Conservation (phyloP, 495 filamentous ascomycete species). For the Xylona heveae region DNA sequence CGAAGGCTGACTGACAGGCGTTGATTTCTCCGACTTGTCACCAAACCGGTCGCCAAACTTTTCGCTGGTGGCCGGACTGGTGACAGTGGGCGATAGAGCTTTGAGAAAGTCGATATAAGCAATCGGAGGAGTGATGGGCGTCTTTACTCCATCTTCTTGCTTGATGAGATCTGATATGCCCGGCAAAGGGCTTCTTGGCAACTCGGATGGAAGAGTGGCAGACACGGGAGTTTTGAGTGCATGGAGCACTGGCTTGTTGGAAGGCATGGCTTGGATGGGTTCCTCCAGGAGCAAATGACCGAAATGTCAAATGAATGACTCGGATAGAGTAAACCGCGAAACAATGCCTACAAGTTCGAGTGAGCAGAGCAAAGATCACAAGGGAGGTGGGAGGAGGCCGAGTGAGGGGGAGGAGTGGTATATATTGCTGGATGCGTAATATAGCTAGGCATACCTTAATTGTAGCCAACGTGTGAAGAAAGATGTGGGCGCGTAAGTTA, state of each 20-base stretch:
- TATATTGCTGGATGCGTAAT: not conserved
- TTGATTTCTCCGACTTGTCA: slow-evolving; percentile 20
- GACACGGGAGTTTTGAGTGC: slow-evolving; percentile 60
- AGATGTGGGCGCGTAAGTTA: too few relatives aligned
- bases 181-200: slow-evolving; percentile 33
- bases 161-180: slow-evolving; percentile 28
- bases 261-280: slow-evolving; percentile 6
- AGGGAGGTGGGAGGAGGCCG: not conserved
- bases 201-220: slow-evolving; percentile 58
- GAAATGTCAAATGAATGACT: not conserved
- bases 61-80: slow-evolving; percentile 8
- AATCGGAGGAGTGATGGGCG: slow-evolving; percentile 78
- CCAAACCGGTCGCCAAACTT: slow-evolving; percentile 10
- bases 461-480: not conserved
- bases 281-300: not conserved
- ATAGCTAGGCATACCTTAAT: not conserved
- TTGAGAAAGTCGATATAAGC: slow-evolving; percentile 90
- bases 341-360: slow-evolving; percentile 1
- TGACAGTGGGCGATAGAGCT: slow-evolving; percentile 48
- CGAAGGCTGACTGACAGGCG: slow-evolving; percentile 11
- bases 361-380: slow-evolving; percentile 1
- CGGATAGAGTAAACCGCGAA: not conserved
- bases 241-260: slow-evolving; percentile 22
- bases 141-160: slow-evolving; percentile 35
- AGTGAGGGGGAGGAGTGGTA: slow-evolving; percentile 1